A percentile compares a stretch with the other conserved stretches of the same genome.
Evolutionary conservation across 352 stramenopile genomes (phyloP).

Genomic region (Globisporangium radiosum): DNA sequence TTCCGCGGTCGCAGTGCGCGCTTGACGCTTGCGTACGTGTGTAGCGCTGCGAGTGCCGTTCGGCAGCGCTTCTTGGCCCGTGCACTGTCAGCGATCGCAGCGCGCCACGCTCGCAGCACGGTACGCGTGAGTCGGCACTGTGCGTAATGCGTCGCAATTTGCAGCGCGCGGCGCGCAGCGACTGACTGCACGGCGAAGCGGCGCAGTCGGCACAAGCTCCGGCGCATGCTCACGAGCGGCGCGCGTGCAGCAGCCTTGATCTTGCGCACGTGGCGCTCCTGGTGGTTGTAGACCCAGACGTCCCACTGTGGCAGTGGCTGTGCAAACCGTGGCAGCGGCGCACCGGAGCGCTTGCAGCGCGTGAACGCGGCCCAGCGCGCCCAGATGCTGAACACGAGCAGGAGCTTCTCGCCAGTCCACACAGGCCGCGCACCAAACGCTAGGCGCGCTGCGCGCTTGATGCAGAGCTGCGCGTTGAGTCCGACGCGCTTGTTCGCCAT

Average conservation of each 20-base stretch:
- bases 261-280: slow-evolving; percentile 65
- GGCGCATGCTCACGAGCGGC: slow-evolving; percentile 36
- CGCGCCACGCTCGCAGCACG: slow-evolving; percentile 36
- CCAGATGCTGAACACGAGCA: slow-evolving; percentile 67
- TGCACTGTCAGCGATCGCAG: slow-evolving; percentile 36
- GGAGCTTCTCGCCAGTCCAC: slow-evolving; percentile 55
- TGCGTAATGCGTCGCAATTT: slow-evolving; percentile 20
- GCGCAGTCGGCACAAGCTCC: slow-evolving; percentile 34
- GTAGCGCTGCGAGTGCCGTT: slow-evolving; percentile 18
- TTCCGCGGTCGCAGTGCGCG: slow-evolving; percentile 32
- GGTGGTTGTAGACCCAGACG: slow-evolving; percentile 69
- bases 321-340: slow-evolving; percentile 38
- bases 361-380: slow-evolving; percentile 49
- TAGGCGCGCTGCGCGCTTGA: slow-evolving; percentile 60
- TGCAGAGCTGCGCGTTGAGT: slow-evolving; percentile 63
- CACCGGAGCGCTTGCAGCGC: slow-evolving; percentile 35
- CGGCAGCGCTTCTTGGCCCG: slow-evolving; percentile 37
- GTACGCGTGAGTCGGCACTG: not conserved
- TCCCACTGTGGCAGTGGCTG: slow-evolving; percentile 56
- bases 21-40: slow-evolving; percentile 18
- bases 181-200: slow-evolving; percentile 18
- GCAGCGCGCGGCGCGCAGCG: slow-evolving; percentile 11
- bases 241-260: slow-evolving; percentile 54
- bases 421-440: slow-evolving; percentile 44
- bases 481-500: slow-evolving; percentile 32